These are phyloP conservation scores for Magnusiomyces sp. DNA, from an alignment of 1,139 yeast genomes.

Conservation along the genomic window DNA sequence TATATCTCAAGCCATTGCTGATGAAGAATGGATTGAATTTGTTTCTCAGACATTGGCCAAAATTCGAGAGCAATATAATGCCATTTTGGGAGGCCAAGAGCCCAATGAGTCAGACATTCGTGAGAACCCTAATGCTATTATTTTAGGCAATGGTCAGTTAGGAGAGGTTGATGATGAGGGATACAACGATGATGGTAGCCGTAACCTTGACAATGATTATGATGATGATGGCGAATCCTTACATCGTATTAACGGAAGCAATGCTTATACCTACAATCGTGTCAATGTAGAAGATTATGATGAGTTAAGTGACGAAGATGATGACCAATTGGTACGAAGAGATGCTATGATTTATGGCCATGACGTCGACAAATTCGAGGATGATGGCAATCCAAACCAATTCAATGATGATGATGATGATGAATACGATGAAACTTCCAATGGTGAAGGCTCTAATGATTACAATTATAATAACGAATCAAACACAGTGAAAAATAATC, in stretches of 20 bases:
- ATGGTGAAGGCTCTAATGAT: slow-evolving; percentile 1
- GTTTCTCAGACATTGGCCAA: slow-evolving; percentile 78
- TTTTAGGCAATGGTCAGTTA: slow-evolving; percentile 24
- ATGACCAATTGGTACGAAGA: slow-evolving; percentile 34
- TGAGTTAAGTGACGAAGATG: too few species aligned
- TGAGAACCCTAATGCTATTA: slow-evolving; percentile 31
- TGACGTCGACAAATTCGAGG: slow-evolving; percentile 6
- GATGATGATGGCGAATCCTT: too few species aligned
- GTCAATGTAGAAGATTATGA: too few species aligned
- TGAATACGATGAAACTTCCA: slow-evolving; percentile 4
- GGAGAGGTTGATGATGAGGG: slow-evolving; percentile 35
- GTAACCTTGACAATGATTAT: too few species aligned
- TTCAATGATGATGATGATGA: slow-evolving; percentile 11
- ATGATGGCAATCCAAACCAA: slow-evolving; percentile 14
- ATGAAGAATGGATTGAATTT: slow-evolving; percentile 69
- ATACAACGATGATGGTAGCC: slow-evolving; percentile 17
- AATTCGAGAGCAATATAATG: slow-evolving; percentile 88
- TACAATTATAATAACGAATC: background rate
- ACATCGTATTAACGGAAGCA: too few species aligned
- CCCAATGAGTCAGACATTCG: slow-evolving; percentile 46
- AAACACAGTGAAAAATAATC: background rate
- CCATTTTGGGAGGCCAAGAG: slow-evolving; percentile 76
- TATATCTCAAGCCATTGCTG: slow-evolving; percentile 49
- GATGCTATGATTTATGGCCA: slow-evolving; percentile 38
- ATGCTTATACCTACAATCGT: too few species aligned